Evolutionary conservation across 768 basidiomycete genomes (phyloP).

Genomic region (Phylloporus scabripes): DNA sequence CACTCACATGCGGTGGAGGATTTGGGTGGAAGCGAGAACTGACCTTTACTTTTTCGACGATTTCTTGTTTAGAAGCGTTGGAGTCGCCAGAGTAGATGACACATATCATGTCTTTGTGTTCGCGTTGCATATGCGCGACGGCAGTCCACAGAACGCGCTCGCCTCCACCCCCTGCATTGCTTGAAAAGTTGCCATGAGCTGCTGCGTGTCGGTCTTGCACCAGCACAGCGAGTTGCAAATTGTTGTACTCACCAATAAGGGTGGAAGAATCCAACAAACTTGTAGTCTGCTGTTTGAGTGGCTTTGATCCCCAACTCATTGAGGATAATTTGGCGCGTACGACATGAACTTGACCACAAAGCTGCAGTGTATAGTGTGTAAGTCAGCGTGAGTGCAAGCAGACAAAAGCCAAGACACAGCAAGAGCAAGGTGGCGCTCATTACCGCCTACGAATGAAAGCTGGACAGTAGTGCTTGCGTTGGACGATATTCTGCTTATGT

Average conservation of each 20-base stretch:
- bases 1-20: neutral
- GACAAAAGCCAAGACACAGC: conserved; percentile 10
- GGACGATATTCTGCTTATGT: neutral
- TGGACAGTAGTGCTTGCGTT: conserved; percentile 1
- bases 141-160: conserved; percentile 96
- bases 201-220: neutral
- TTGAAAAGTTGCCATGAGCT: conserved; percentile 38
- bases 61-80: conserved; percentile 72
- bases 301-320: conserved; percentile 9
- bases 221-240: neutral
- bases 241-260: conserved; percentile 76
- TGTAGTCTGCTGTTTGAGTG: conserved; percentile 8
- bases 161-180: conserved; percentile 96
- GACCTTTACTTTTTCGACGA: conserved; percentile 79
- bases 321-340: conserved; percentile 19
- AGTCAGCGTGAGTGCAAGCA: conserved; percentile 10
- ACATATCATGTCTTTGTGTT: conserved; percentile 57
- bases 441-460: neutral
- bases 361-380: conserved; percentile 23
- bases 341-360: conserved; percentile 19
- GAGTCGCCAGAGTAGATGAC: conserved; percentile 89
- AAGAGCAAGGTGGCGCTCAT: conserved; percentile 15
- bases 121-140: conserved; percentile 66
- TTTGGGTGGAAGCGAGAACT: neutral
- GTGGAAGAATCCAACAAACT: conserved; percentile 83